A percentile compares a stretch with the other conserved stretches of the same genome.
Evolutionary conservation across 2,329 filamentous ascomycete genomes (phyloP).

Genomic region (Talaromyces sp.): DNA sequence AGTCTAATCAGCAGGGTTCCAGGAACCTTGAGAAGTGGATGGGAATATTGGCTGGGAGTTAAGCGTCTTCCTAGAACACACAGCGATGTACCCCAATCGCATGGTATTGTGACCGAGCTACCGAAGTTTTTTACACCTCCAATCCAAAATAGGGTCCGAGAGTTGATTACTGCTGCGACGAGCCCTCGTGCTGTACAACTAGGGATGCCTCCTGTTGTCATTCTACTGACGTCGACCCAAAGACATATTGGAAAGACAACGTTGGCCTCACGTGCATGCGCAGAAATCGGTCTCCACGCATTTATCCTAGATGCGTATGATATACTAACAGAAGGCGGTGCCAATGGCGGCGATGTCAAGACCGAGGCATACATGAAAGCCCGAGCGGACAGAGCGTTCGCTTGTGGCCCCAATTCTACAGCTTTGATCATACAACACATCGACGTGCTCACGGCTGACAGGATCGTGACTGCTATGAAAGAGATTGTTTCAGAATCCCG

Average conservation of each 20-base stretch:
- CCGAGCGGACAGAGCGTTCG: conserved; percentile 81
- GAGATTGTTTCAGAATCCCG: conserved; percentile 76
- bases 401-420: conserved; percentile 79
- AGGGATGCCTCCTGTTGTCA: conserved; percentile 80
- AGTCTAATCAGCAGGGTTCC: conserved; percentile 80
- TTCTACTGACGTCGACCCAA: conserved; percentile 87
- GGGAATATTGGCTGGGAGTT: conserved; percentile 85
- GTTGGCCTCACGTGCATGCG: conserved; percentile 70
- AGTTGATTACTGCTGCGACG: conserved; percentile 83
- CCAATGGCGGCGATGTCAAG: conserved; percentile 85
- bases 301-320: conserved; percentile 91
- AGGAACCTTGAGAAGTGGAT: conserved; percentile 69
- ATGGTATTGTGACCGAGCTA: conserved; percentile 36
- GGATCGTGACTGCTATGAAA: conserved; percentile 80
- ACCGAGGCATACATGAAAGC: conserved; percentile 87
- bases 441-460: conserved; percentile 84
- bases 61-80: conserved; percentile 58
- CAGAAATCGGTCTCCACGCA: conserved; percentile 84
- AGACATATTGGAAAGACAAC: conserved; percentile 90
- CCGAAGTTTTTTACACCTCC: conserved; percentile 52
- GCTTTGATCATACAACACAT: conserved; percentile 83
- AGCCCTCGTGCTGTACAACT: conserved; percentile 83
- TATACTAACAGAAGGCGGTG: conserved; percentile 84
- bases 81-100: conserved; percentile 31
- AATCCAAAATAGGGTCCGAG: conserved; percentile 68